These are phyloP conservation scores for Aspergillus texensis DNA, from an alignment of 2,329 filamentous ascomycete species.

Conservation along the genomic window DNA sequence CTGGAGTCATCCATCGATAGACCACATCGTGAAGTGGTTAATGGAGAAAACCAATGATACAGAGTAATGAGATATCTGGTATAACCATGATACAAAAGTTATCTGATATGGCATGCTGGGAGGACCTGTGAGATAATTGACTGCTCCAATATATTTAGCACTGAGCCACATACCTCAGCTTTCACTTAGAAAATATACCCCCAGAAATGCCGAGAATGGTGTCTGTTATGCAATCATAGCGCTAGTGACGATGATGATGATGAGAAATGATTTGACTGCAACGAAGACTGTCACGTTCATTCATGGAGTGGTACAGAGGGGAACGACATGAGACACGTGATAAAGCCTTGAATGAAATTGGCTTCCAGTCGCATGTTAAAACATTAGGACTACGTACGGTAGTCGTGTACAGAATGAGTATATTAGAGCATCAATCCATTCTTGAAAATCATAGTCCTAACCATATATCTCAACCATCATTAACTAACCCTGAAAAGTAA, in stretches of 20 bases:
- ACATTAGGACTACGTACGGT: background rate
- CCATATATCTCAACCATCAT: background rate
- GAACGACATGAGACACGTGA: no score
- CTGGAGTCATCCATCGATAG: constrained; percentile 47
- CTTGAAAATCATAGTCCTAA: background rate
- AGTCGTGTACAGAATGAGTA: background rate
- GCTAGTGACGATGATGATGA: background rate
- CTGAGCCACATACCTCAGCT: background rate
- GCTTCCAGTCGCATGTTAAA: background rate
- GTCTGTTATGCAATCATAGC: background rate
- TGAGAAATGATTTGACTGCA: background rate
- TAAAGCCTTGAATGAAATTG: background rate
- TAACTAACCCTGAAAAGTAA: background rate
- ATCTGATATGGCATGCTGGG: background rate
- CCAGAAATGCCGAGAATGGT: background rate
- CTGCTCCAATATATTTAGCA: background rate
- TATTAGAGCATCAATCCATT: background rate
- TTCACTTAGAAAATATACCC: background rate
- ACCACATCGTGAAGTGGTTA: constrained; percentile 43
- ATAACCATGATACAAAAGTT: background rate
- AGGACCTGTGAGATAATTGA: background rate
- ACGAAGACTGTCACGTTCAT: background rate
- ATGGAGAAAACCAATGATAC: constrained; percentile 11
- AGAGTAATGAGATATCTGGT: background rate
- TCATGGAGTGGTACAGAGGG: background rate